A percentile compares a stretch with the other conserved stretches of the same genome.
Evolutionary conservation across 2,329 filamentous ascomycete species (phyloP).

Genomic region (Endothia cerciana): DNA sequence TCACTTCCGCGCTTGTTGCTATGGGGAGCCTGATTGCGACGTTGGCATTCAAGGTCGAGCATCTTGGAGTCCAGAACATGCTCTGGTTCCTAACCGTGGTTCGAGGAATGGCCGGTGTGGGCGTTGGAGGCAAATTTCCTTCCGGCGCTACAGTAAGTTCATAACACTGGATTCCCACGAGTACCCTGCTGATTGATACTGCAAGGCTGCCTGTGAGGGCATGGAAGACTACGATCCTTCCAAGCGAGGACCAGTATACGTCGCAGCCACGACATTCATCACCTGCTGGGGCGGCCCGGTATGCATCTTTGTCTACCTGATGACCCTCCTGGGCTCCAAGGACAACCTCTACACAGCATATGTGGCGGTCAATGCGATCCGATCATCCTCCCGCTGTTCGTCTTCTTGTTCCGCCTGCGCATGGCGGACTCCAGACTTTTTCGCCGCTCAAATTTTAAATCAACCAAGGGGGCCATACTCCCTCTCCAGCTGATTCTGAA

Average conservation of each 20-base stretch:
- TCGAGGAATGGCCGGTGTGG: constrained; percentile 42
- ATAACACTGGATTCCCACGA: neutral
- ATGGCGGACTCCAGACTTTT: constrained; percentile 42
- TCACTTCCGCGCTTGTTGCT: constrained; percentile 38
- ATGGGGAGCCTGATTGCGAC: constrained; percentile 41
- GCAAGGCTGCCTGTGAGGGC: constrained; percentile 39
- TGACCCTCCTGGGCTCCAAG: constrained; percentile 40
- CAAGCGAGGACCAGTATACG: constrained; percentile 41
- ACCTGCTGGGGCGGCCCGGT: constrained; percentile 40
- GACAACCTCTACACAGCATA: constrained; percentile 38
- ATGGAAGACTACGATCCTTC: constrained; percentile 32
- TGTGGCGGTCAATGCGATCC: constrained; percentile 39
- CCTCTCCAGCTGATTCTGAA: constrained; percentile 42
- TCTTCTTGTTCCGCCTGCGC: constrained; percentile 39
- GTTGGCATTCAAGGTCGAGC: constrained; percentile 41
- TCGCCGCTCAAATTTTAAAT: constrained; percentile 39
- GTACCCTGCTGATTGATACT: neutral
- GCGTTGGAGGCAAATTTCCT: constrained; percentile 44
- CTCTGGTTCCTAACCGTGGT: constrained; percentile 43
- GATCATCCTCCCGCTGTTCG: constrained; percentile 38
- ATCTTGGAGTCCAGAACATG: constrained; percentile 35
- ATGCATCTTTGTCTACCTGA: constrained; percentile 41
- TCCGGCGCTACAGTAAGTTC: constrained; percentile 38
- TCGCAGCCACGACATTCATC: constrained; percentile 42
- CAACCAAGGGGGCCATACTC: constrained; percentile 30